Base-by-base conservation (phyloP, 306 rosid species). In the Senna siamea region DNA sequence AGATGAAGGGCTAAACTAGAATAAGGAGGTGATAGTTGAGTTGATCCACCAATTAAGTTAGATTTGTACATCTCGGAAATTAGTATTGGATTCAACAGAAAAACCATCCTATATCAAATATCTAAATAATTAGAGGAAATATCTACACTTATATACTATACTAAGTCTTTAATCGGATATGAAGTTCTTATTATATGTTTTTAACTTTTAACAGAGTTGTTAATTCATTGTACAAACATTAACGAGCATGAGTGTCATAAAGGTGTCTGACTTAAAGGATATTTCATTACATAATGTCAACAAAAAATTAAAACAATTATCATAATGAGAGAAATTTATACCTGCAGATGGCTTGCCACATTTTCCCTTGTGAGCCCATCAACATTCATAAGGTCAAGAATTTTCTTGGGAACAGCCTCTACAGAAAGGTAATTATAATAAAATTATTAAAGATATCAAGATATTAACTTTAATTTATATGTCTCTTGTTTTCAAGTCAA, bases 321-420 rank as follows among this genome's bases (percentile, higher is more conserved):
- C 11, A 51, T 17, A 48, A 48, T 35, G 28, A 35, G 41, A 61
- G 17, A 62, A 10, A 5, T 6, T 18, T 72, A 46, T 78, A 80
- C 98, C 96, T 93, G 96, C 35, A 93, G 84, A 83, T 93, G 98
- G 79, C 98, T 93, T 8, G 97, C 97, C 71, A 93, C 96, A 58
- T 91, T 91, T 84, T 93, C 96, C 76, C 97, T 83, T 30, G 98
- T 87, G 28, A 93, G 88, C 44, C 97, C 96, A 79, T 93, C 92
- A 28, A 85, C 88, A 80, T 93, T 88, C 98, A 93, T 91, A 72
- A 89, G 41, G 72, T 91, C 96, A 50, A 91, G 89, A 78, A 91
- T 89, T 83, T 84, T 91, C 87, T 89, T 91, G 0, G 98, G 98
- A 69, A 87, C 86, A 23, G 96, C 98, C 78, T 82, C 98, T 93